Conservation (phyloP, 164 flowering plant genomes). For the Liriodendron chinense region DNA sequence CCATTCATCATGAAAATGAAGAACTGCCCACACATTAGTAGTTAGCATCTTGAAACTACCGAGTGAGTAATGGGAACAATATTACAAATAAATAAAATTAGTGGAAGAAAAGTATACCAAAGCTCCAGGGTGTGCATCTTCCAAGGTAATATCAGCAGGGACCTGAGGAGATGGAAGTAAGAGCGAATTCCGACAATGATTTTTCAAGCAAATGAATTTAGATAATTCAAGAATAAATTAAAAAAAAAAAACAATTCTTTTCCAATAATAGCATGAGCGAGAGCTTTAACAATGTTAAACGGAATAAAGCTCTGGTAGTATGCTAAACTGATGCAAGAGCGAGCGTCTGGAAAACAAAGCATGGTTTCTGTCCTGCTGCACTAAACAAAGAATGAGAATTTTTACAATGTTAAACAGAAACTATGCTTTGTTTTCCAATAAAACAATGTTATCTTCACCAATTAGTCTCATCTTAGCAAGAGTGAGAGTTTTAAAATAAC, state of each 20-base stretch:
- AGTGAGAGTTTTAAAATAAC: too few species aligned
- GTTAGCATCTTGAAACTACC: background rate
- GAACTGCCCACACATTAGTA: background rate
- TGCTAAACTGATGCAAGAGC: background rate
- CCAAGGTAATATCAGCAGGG: slow-evolving; percentile 48
- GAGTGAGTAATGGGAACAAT: background rate
- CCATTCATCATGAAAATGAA: background rate
- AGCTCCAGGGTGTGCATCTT: slow-evolving; percentile 34
- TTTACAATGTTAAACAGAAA: too few species aligned
- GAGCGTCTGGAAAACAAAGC: too few species aligned
- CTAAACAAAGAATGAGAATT: too few species aligned
- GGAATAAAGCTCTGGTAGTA: background rate
- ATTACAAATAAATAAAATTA: background rate
- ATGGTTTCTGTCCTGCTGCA: too few species aligned
- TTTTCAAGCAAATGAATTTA: slow-evolving; percentile 1
- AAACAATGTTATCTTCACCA: background rate
- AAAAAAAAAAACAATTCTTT: background rate
- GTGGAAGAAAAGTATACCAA: slow-evolving; percentile 34
- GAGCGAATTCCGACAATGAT: background rate
- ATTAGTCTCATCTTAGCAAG: background rate
- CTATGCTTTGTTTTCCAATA: too few species aligned
- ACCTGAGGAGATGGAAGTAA: slow-evolving; percentile 42
- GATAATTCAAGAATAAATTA: background rate
- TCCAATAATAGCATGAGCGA: background rate
- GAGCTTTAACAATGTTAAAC: background rate